Conservation (phyloP, 1,139 yeast species). For the Nematodospora anomalae region DNA sequence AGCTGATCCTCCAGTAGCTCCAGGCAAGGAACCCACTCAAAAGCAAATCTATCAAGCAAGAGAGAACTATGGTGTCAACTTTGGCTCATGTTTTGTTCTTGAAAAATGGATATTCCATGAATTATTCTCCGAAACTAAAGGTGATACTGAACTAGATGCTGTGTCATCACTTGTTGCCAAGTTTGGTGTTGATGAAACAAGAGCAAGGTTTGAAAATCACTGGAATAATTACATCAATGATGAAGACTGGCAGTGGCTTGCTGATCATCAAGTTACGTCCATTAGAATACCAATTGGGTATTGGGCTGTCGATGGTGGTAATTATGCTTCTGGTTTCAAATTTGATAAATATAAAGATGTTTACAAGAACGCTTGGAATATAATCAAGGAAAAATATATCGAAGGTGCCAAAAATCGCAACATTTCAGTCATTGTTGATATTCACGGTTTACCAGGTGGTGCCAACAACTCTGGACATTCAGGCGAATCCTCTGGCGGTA, state of each 20-base stretch:
- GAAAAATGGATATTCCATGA: conserved; percentile 73
- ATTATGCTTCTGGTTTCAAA: conserved; percentile 56
- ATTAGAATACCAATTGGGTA: conserved; percentile 88
- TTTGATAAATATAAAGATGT: conserved; percentile 57
- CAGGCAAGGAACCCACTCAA: conserved; percentile 40
- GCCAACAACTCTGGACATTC: conserved; percentile 85
- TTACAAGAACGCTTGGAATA: conserved; percentile 71
- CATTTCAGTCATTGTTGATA: conserved; percentile 77
- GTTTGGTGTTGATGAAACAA: conserved; percentile 57
- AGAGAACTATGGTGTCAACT: conserved; percentile 78
- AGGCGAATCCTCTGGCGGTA: conserved; percentile 57
- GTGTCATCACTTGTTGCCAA: conserved; percentile 48
- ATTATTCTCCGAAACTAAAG: conserved; percentile 51
- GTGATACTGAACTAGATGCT: conserved; percentile 72
- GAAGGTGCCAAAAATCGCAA: conserved; percentile 53
- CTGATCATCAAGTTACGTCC: conserved; percentile 65
- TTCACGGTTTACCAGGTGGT: conserved; percentile 91
- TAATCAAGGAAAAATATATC: conserved; percentile 50
- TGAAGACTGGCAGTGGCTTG: conserved; percentile 79
- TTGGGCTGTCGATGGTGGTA: conserved; percentile 77
- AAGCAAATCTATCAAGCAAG: conserved; percentile 64
- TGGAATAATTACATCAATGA: conserved; percentile 67
- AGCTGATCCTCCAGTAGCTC: conserved; percentile 29
- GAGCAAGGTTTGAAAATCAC: conserved; percentile 58
- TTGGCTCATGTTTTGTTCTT: conserved; percentile 80